phyloP scores from a whole-genome alignment of 352 stramenopile genomes.

The Phytopythium mirpurense region DNA sequence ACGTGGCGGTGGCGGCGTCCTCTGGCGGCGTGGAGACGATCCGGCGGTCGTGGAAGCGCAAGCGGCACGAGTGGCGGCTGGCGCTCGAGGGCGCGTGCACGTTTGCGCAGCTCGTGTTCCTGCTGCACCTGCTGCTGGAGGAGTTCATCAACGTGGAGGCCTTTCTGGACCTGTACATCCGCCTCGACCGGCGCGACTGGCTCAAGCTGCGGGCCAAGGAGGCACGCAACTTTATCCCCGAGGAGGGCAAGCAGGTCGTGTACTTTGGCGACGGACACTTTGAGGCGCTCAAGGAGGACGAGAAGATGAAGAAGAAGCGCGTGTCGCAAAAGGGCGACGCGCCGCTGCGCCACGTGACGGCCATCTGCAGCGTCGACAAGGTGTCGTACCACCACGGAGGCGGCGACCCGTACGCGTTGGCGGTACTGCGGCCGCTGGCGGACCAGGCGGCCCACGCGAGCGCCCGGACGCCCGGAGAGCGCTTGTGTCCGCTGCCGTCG shows the following conservation, averaged over 20 bases:
- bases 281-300: conserved; percentile 74
- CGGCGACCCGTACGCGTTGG: conserved; percentile 71
- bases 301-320: conserved; percentile 68
- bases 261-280: conserved; percentile 81
- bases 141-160: conserved; percentile 78
- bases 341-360: conserved; percentile 37
- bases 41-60: conserved; percentile 64
- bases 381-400: conserved; percentile 78
- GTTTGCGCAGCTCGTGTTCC: conserved; percentile 66
- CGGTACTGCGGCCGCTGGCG: conserved; percentile 37
- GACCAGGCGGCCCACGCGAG: conserved; percentile 24
- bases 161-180: conserved; percentile 71
- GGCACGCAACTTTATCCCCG: conserved; percentile 69
- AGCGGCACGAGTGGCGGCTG: conserved; percentile 70
- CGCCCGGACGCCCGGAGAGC: conserved; percentile 21
- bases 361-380: conserved; percentile 55
- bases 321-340: conserved; percentile 69
- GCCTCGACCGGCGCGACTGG: conserved; percentile 71
- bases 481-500: conserved; percentile 66
- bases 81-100: conserved; percentile 57
- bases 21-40: conserved; percentile 48
- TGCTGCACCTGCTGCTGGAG: conserved; percentile 66
- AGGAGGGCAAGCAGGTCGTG: conserved; percentile 51
- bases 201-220: conserved; percentile 73
- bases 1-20: conserved; percentile 32